A percentile compares a stretch with the other conserved stretches of the same genome.
Conservation (phyloP, 148 eudicot genomes). For the Dysphania ambrosioides region DNA sequence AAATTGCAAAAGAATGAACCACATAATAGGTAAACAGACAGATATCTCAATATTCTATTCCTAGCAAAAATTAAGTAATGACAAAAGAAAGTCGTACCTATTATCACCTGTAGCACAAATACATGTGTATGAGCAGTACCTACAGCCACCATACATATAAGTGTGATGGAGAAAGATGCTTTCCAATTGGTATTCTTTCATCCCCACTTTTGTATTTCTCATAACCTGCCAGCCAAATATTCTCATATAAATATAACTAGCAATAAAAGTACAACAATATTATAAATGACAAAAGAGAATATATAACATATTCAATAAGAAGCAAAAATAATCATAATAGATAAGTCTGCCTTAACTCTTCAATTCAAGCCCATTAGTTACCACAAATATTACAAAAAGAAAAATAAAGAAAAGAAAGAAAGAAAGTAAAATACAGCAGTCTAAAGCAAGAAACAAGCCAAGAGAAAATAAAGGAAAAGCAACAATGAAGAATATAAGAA, state of each 20-base stretch:
- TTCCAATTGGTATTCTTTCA: slow-evolving; percentile 95
- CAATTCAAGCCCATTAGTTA: not conserved
- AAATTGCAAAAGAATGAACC: not conserved
- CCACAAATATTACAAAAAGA: too few relatives aligned
- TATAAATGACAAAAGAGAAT: not conserved
- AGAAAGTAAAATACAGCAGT: not conserved
- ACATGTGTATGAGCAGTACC: slow-evolving; percentile 98
- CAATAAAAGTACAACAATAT: not conserved
- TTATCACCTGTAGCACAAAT: slow-evolving; percentile 91
- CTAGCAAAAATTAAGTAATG: not conserved
- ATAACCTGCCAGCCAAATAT: slow-evolving; percentile 58
- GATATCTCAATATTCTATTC: not conserved
- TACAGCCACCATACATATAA: slow-evolving; percentile 91
- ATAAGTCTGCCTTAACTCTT: not conserved
- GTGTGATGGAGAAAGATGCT: slow-evolving; percentile 91
- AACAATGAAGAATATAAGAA: not conserved
- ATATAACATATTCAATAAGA: not conserved
- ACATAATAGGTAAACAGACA: not conserved
- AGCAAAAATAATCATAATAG: not conserved
- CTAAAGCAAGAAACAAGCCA: not conserved
- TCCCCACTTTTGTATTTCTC: slow-evolving; percentile 72
- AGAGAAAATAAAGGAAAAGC: not conserved
- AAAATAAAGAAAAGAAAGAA: too few relatives aligned
- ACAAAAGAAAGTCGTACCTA: slow-evolving; percentile 41
- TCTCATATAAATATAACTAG: not conserved